Evolutionary conservation across 1,139 yeast species (phyloP), one percentile per base, ranked within the genome.

Genomic region (Yamadazyma triangularis): DNA sequence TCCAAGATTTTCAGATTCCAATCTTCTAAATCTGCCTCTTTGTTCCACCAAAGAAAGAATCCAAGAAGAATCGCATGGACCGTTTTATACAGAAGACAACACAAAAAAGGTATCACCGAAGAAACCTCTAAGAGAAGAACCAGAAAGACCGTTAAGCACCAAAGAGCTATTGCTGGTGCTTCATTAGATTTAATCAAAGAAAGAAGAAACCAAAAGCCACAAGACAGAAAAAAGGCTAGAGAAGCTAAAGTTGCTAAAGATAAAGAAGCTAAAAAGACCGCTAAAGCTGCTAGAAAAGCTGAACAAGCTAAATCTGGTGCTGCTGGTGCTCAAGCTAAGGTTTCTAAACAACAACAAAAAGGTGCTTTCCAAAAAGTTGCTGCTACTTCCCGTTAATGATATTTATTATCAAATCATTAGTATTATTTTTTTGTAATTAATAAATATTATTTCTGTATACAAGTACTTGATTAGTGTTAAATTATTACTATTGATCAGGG

Each of bases 1-100:
- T 88, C 97, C 64, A 91, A 91, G 79, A 73, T 89, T 64, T 91
- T 91, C 95, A 88, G 99, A 82, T 91, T 93, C 94, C 94, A 85
- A 73, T 82, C 88, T 68, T 86, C 96, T 56, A 93, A 91, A 78
- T 79, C 95, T 64, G 93, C 95, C 60, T 88, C 98, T 66, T 83
- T 91, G 64, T 91, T 91, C 94, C 81, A 82, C 65, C 99, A 93
- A 80, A 88, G 97, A 83, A 91, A 91, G 94, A 91, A 93, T 89
- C 99, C 98, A 76, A 88, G 98, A 82, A 86, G 96, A 82, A 81
- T 91, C 66, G 83, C 97, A 51, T 91, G 99, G 99, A 91, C 99
- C 54, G 96, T 89, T 63, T 81, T 91, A 60, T 91, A 78, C 91
- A 91, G 99, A 83, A 86, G 95, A 77, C 96, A 89, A 77, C 97